Evolutionary conservation across 2,329 filamentous ascomycete species (phyloP).

Genomic region (Ambrosiella cleistominuta): DNA sequence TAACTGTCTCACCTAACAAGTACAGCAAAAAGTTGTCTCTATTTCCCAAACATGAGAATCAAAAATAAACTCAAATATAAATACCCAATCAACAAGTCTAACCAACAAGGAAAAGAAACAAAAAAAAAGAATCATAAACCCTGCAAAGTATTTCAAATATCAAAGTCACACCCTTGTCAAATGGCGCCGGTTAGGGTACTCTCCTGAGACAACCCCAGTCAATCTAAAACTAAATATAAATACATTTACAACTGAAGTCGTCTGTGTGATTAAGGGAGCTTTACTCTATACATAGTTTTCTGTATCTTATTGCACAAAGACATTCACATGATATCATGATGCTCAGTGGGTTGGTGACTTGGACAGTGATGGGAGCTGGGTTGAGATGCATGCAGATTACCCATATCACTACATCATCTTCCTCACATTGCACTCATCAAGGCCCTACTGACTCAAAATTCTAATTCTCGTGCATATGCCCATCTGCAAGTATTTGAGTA

Average conservation of each 20-base stretch:
- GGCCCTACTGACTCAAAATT: too few relatives aligned
- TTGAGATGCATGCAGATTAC: too few relatives aligned
- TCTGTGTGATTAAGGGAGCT: too few relatives aligned
- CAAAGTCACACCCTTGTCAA: not conserved
- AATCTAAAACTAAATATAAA: not conserved
- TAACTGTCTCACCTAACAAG: not conserved
- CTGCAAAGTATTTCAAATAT: constrained; percentile 8
- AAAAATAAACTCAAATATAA: constrained; percentile 4
- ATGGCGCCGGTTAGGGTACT: not conserved
- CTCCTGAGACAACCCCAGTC: not conserved
- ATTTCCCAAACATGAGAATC: not conserved
- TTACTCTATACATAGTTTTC: too few relatives aligned
- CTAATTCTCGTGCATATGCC: not conserved
- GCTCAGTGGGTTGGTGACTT: too few relatives aligned
- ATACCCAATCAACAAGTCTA: not conserved
- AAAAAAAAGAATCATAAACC: not conserved
- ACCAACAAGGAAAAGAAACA: not conserved
- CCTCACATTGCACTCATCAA: too few relatives aligned
- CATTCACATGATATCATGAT: too few relatives aligned
- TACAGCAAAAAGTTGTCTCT: not conserved
- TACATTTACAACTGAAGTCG: too few relatives aligned
- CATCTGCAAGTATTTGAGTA: not conserved
- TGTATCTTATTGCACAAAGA: too few relatives aligned
- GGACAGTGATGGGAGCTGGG: too few relatives aligned
- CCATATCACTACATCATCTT: too few relatives aligned